These are phyloP conservation scores for Fusarium algeriense DNA, from an alignment of 2,329 filamentous ascomycete species.

Conservation along the genomic window DNA sequence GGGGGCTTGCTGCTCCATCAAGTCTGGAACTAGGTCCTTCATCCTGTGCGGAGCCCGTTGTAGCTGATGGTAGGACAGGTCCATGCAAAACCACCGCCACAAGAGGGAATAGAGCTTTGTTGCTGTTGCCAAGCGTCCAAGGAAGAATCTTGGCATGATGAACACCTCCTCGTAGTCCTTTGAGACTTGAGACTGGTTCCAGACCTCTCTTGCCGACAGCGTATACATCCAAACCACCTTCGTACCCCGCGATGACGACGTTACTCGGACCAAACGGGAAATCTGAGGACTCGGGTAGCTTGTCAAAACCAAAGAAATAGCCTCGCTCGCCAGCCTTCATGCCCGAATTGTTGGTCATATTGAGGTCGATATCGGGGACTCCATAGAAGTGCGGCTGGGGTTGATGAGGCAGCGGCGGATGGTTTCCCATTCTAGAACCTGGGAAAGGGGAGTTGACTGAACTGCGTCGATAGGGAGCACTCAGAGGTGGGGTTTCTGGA, in stretches of 20 bases:
- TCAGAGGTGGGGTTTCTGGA: conserved; percentile 55
- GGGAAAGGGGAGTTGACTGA: conserved; percentile 66
- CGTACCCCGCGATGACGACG: conserved; percentile 80
- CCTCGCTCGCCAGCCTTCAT: conserved; percentile 75
- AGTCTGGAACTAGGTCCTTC: conserved; percentile 55
- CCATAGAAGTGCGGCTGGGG: conserved; percentile 83
- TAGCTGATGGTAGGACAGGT: conserved; percentile 66
- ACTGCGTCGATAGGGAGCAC: conserved; percentile 57
- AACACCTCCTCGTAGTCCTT: conserved; percentile 83
- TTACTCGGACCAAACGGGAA: conserved; percentile 65
- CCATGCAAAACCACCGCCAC: conserved; percentile 86
- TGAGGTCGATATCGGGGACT: conserved; percentile 79
- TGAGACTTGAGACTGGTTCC: conserved; percentile 76
- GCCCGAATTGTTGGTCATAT: conserved; percentile 67
- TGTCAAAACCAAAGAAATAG: conserved; percentile 86
- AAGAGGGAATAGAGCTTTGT: conserved; percentile 73
- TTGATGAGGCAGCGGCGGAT: conserved; percentile 79
- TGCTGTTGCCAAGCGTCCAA: conserved; percentile 69
- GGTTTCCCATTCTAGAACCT: conserved; percentile 58
- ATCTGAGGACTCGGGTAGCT: conserved; percentile 63
- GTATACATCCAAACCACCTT: conserved; percentile 83
- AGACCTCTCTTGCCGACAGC: conserved; percentile 78
- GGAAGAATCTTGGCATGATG: conserved; percentile 85
- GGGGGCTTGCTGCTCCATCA: conserved; percentile 58
- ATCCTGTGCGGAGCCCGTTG: conserved; percentile 54